A percentile compares a stretch with the other conserved stretches of the same genome.
Conservation (phyloP, 441 rosid species). For the Adansonia grandidieri region DNA sequence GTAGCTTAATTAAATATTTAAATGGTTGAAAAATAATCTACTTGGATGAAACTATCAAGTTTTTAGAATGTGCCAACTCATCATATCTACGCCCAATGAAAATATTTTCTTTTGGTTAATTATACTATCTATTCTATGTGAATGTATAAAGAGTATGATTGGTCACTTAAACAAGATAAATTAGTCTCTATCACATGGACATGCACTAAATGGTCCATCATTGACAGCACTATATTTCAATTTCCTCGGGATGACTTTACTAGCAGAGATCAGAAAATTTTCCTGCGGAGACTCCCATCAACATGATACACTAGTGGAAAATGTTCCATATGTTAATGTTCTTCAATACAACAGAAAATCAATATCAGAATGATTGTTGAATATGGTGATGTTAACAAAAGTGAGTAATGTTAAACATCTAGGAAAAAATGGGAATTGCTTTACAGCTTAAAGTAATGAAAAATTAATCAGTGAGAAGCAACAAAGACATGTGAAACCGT, state of each 20-base stretch:
- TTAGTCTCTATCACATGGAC: neutral
- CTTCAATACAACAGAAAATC: conserved; percentile 8
- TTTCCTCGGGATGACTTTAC: conserved; percentile 9
- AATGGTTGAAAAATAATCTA: neutral
- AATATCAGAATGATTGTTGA: conserved; percentile 14
- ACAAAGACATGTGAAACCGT: conserved; percentile 15
- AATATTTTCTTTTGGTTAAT: neutral
- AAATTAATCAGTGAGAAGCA: conserved; percentile 9
- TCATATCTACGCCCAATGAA: conserved; percentile 11
- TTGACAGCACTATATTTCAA: conserved; percentile 15
- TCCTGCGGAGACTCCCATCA: conserved; percentile 2
- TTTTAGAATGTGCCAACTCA: conserved; percentile 16
- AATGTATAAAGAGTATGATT: conserved; percentile 20
- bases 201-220: conserved; percentile 10
- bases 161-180: conserved; percentile 17
- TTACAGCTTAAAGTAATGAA: neutral
- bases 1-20: neutral
- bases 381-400: neutral
- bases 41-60: neutral
- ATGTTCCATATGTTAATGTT: conserved; percentile 19
- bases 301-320: conserved; percentile 7
- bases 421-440: neutral
- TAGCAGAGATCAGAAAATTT: neutral
- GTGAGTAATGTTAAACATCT: neutral
- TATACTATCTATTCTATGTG: neutral